A percentile compares a stretch with the other conserved stretches of the same genome.
Evolutionary conservation across 2,329 filamentous ascomycete genomes (phyloP).

Genomic region (Aspergillus hiratsukae): DNA sequence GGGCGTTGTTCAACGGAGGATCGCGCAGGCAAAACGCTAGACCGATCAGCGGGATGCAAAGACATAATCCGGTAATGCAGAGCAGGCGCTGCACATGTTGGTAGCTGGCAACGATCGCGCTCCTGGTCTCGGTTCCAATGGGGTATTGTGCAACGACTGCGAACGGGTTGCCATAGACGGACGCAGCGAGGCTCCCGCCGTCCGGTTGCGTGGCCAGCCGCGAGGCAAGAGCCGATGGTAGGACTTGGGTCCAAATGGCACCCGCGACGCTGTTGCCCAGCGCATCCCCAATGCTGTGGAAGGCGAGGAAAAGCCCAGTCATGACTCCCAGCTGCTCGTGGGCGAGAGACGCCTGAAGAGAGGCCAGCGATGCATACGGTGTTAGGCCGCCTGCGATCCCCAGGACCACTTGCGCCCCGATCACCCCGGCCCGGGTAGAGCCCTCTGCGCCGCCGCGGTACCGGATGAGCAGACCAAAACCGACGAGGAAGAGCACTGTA

Average conservation of each 20-base stretch:
- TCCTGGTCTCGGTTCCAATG: constrained; percentile 33
- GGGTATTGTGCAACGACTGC: constrained; percentile 28
- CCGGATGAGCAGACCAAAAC: neutral
- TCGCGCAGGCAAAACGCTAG: constrained; percentile 44
- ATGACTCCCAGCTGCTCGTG: neutral
- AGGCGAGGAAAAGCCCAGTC: constrained; percentile 24
- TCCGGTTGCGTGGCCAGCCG: constrained; percentile 26
- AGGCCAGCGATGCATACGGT: neutral
- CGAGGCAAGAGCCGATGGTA: constrained; percentile 27
- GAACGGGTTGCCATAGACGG: constrained; percentile 37
- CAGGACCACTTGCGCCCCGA: neutral
- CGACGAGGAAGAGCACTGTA: neutral
- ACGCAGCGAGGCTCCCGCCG: constrained; percentile 26
- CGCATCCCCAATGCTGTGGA: constrained; percentile 42
- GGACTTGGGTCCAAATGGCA: constrained; percentile 42
- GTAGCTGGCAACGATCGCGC: constrained; percentile 36
- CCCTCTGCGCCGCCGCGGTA: neutral
- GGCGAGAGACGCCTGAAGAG: neutral
- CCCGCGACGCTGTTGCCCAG: constrained; percentile 41
- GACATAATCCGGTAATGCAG: constrained; percentile 47
- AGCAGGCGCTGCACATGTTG: constrained; percentile 47
- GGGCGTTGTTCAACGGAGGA: constrained; percentile 28
- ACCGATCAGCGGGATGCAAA: constrained; percentile 47
- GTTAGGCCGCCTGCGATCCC: neutral
- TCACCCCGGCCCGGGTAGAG: neutral